Conservation (phyloP, 2,329 filamentous ascomycete species). For the Diaporthe capsici region DNA sequence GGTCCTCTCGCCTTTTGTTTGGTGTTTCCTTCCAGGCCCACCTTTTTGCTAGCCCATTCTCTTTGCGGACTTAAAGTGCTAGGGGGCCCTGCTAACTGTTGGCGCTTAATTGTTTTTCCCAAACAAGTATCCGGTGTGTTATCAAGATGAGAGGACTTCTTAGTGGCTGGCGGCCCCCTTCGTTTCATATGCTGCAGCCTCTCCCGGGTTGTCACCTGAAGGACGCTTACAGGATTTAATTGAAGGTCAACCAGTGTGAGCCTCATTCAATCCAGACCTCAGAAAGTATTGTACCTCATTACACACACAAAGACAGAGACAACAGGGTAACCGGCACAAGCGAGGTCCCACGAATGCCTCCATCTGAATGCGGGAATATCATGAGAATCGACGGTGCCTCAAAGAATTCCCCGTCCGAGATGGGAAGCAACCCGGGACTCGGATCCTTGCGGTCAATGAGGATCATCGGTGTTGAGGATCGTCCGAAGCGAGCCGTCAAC, state of each 20-base stretch:
- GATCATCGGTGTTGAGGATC: conserved; percentile 16
- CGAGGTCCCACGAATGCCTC: not conserved
- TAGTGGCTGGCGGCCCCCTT: not conserved
- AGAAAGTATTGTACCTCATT: not conserved
- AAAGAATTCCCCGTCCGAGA: conserved; percentile 18
- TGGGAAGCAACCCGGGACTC: conserved; percentile 6
- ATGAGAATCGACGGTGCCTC: not conserved
- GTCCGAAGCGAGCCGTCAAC: conserved; percentile 28
- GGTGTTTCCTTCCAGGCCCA: conserved; percentile 15
- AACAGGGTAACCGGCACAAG: not conserved
- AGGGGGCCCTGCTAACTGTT: conserved; percentile 3
- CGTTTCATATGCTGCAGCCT: conserved; percentile 26
- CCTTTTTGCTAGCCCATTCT: conserved; percentile 10
- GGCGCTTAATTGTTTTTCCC: conserved; percentile 17
- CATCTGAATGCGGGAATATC: conserved; percentile 3
- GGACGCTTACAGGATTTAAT: conserved; percentile 15
- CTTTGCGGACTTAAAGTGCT: not conserved
- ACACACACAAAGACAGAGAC: not conserved
- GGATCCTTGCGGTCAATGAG: not conserved
- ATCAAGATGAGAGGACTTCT: conserved; percentile 30
- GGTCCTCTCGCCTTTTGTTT: not conserved
- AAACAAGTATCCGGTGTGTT: conserved; percentile 1
- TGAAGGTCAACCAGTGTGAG: conserved; percentile 2
- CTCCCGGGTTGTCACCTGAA: conserved; percentile 22
- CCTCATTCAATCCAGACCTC: not conserved